These are phyloP conservation scores for Myochromella boudieri DNA, from an alignment of 768 basidiomycete species.

Conservation along the genomic window DNA sequence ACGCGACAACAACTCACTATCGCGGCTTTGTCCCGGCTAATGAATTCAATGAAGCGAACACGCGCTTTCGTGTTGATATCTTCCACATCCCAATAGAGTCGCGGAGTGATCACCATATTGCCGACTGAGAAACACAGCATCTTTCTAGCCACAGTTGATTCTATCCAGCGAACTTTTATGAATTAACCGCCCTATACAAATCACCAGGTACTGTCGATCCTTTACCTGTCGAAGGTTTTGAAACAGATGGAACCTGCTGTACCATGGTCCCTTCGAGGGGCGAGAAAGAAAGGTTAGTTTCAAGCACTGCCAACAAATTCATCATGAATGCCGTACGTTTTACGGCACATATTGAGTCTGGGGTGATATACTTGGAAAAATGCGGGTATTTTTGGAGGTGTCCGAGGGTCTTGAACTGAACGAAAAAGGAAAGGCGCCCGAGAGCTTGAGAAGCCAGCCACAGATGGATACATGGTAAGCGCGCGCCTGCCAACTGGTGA, in stretches of 20 bases:
- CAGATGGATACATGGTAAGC: too few species aligned
- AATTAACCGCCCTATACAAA: too few species aligned
- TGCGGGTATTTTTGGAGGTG: constrained; percentile 8
- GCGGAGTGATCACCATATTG: constrained; percentile 3
- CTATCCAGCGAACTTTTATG: too few species aligned
- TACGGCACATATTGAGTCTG: constrained; percentile 2
- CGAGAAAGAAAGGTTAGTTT: constrained; percentile 1
- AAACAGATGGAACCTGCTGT: constrained; percentile 12
- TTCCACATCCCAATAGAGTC: not conserved
- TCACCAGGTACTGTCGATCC: too few species aligned
- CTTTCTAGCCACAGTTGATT: not conserved
- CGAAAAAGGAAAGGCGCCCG: constrained; percentile 4
- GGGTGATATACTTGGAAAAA: not conserved
- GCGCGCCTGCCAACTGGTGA: too few species aligned
- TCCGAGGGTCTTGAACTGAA: constrained; percentile 10
- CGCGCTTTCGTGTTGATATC: too few species aligned
- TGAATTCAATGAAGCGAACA: not conserved
- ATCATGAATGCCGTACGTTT: constrained; percentile 12
- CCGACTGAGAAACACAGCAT: not conserved
- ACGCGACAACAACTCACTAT: too few species aligned
- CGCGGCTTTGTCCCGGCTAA: too few species aligned
- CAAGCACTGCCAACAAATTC: constrained; percentile 9
- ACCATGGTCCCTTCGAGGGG: constrained; percentile 1
- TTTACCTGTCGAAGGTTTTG: not conserved
- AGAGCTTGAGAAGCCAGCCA: too few species aligned